phyloP scores from a whole-genome alignment of 345 rosid species.

The Triadica sebifera region DNA sequence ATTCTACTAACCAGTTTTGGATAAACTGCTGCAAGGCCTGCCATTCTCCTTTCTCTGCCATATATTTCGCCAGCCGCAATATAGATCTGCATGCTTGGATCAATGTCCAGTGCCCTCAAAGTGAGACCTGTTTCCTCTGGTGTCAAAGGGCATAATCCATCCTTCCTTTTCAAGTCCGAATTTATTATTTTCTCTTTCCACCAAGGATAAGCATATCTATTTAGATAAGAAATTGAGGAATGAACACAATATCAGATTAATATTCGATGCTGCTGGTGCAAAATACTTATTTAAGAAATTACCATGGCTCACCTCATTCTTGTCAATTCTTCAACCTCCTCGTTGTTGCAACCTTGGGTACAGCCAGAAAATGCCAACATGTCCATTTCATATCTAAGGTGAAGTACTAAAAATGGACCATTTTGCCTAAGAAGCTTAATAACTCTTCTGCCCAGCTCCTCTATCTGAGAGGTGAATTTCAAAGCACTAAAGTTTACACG shows the following conservation, averaged over 20 bases:
- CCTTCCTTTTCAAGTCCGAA: conserved; percentile 76
- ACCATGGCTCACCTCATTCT: conserved; percentile 70
- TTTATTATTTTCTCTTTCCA: conserved; percentile 89
- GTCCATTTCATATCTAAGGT: conserved; percentile 98
- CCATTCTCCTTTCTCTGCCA: conserved; percentile 67
- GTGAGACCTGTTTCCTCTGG: conserved; percentile 87
- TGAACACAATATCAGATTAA: not conserved
- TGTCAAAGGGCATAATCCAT: conserved; percentile 83
- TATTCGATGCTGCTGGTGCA: conserved; percentile 5
- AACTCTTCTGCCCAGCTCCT: conserved; percentile 85
- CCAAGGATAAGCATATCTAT: conserved; percentile 93
- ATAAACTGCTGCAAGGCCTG: conserved; percentile 59
- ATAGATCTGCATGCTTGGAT: conserved; percentile 67
- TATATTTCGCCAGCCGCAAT: conserved; percentile 87
- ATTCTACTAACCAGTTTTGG: conserved; percentile 65
- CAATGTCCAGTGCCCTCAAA: conserved; percentile 67
- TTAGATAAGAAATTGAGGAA: not conserved
- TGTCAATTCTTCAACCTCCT: conserved; percentile 89
- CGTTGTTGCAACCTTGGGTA: conserved; percentile 79
- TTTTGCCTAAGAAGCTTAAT: conserved; percentile 68
- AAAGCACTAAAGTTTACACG: conserved; percentile 84
- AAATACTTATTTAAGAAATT: not conserved
- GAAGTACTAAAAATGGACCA: conserved; percentile 90
- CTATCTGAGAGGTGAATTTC: conserved; percentile 88
- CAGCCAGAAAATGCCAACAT: conserved; percentile 99